These are phyloP conservation scores for Haematococcus sp. DNA, from an alignment of 139 green algal species.

Conservation along the genomic window DNA sequence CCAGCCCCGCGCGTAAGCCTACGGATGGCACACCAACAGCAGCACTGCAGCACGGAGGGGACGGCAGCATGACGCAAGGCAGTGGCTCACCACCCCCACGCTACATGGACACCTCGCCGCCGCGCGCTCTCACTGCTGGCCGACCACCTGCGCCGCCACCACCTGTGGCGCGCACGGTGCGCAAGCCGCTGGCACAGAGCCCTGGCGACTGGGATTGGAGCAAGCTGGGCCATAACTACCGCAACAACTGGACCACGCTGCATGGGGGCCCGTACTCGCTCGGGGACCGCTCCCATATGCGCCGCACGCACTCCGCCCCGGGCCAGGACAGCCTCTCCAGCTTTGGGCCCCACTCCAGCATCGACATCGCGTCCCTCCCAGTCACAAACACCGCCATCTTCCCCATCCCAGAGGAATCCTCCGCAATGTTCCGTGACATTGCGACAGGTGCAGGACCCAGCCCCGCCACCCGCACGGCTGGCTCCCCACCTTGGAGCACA, in stretches of 20 bases:
- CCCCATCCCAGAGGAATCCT: constrained; percentile 19
- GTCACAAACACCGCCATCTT: constrained; percentile 7
- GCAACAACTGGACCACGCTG: constrained; percentile 34
- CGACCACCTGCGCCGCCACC: constrained; percentile 25
- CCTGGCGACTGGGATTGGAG: constrained; percentile 43
- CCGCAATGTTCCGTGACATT: constrained; percentile 2
- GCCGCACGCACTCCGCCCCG: not conserved
- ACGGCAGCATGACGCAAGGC: not conserved
- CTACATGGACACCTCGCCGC: not conserved
- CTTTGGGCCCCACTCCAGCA: not conserved
- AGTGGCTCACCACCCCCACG: not conserved
- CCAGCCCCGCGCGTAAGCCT: not conserved
- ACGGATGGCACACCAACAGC: not conserved
- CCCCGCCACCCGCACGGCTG: not conserved
- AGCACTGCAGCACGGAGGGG: not conserved
- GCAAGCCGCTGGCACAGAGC: constrained; percentile 11
- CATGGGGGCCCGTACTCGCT: constrained; percentile 41
- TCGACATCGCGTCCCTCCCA: not conserved
- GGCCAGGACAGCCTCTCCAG: not conserved
- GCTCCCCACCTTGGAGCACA: not conserved
- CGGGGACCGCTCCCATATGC: constrained; percentile 3
- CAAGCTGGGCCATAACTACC: constrained; percentile 35
- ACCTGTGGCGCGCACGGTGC: constrained; percentile 23
- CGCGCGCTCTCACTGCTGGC: not conserved
- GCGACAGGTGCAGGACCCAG: not conserved